A percentile compares a stretch with the other conserved stretches of the same genome.
Evolutionary conservation across 371 early-diverging fungal species (phyloP).

Genomic region (Mucor sp.): DNA sequence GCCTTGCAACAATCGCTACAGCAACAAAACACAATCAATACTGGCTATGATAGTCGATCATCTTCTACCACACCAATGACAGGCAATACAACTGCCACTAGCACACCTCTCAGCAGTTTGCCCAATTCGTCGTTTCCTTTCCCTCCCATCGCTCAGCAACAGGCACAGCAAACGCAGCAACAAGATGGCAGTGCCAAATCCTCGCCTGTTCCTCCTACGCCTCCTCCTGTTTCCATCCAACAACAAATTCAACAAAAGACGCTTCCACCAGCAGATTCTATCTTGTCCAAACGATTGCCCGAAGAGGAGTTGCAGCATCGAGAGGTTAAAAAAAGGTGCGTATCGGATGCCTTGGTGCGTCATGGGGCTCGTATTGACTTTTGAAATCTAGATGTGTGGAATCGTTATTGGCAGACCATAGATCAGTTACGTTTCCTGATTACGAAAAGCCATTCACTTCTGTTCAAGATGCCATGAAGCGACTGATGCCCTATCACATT

Average conservation of each 20-base stretch:
- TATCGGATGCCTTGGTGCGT: not conserved
- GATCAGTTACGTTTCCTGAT: conserved; percentile 50
- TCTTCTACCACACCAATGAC: conserved; percentile 4
- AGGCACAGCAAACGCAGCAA: conserved; percentile 9
- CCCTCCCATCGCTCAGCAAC: conserved; percentile 1
- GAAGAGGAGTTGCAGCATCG: conserved; percentile 53
- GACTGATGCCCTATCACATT: conserved; percentile 74
- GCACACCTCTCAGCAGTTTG: not conserved
- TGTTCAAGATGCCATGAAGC: conserved; percentile 60
- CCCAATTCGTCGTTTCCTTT: conserved; percentile 3
- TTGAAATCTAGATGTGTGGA: conserved; percentile 28
- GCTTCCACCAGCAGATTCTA: conserved; percentile 27
- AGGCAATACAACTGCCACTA: not conserved
- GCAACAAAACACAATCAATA: not conserved
- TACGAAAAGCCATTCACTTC: conserved; percentile 64
- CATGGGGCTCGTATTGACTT: not conserved
- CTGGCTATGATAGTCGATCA: conserved; percentile 6
- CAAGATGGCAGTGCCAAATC: conserved; percentile 2
- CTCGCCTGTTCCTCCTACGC: conserved; percentile 7
- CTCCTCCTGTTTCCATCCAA: not conserved
- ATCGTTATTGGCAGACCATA: conserved; percentile 53
- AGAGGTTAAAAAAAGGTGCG: conserved; percentile 45
- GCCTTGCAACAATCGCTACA: conserved; percentile 36
- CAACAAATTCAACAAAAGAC: not conserved
- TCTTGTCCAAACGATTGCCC: conserved; percentile 44